These are phyloP conservation scores for Hanseniaspora meyeri DNA, from an alignment of 805 yeast species.

Conservation along the genomic window DNA sequence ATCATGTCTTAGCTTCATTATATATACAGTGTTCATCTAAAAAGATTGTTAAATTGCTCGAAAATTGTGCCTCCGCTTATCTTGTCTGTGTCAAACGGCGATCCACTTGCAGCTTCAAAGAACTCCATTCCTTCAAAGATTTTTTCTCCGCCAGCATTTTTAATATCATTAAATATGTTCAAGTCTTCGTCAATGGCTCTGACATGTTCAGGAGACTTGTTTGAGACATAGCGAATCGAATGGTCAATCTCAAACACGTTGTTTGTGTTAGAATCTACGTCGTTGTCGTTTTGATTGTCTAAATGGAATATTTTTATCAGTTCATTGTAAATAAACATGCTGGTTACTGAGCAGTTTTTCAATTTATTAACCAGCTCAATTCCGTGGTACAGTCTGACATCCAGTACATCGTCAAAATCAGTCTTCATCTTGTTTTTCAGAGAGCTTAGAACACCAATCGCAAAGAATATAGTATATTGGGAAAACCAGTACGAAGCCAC, in stretches of 20 bases:
- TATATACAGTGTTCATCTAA: not conserved
- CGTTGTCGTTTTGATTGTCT: not conserved
- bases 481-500: slow-evolving; percentile 88
- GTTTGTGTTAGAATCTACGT: not conserved
- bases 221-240: not conserved
- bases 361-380: slow-evolving; percentile 5
- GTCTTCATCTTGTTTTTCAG: slow-evolving; percentile 20
- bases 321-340: slow-evolving; percentile 12
- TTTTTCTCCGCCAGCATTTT: not conserved
- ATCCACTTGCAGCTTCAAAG: not conserved
- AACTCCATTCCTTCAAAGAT: not conserved
- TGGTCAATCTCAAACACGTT: not conserved
- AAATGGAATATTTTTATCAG: slow-evolving; percentile 1
- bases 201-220: not conserved
- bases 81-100: not conserved
- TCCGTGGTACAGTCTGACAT: slow-evolving; percentile 20
- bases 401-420: slow-evolving; percentile 39
- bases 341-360: slow-evolving; percentile 4
- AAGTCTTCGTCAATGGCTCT: not conserved
- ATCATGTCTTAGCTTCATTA: slow-evolving; percentile 6
- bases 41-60: slow-evolving; percentile 8
- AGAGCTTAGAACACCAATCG: slow-evolving; percentile 75
- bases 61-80: not conserved
- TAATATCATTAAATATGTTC: not conserved
- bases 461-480: slow-evolving; percentile 75